A percentile compares a stretch with the other conserved stretches of the same genome.
phyloP scores from a whole-genome alignment of 805 yeast species.

The Kodamaea sagamina region DNA sequence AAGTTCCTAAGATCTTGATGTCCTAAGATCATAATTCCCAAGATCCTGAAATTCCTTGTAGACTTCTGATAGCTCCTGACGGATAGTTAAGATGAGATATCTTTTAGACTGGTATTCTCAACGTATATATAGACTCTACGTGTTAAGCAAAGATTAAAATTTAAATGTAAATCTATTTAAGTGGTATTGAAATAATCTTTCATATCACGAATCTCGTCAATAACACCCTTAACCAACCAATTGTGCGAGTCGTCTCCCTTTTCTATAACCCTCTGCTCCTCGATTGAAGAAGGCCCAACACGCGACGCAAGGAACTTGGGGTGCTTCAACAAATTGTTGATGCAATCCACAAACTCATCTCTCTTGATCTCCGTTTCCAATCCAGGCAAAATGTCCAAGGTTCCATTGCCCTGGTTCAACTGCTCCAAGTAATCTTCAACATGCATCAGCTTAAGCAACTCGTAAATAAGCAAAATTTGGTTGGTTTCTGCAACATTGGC shows the following conservation, averaged over 20 bases:
- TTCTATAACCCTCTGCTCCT: slow-evolving; percentile 62
- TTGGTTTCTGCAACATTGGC: slow-evolving; percentile 43
- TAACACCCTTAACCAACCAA: slow-evolving; percentile 46
- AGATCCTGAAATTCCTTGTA: too few species aligned
- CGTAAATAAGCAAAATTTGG: slow-evolving; percentile 66
- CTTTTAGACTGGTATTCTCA: too few species aligned
- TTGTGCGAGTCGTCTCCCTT: slow-evolving; percentile 37
- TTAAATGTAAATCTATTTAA: not conserved
- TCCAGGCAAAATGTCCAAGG: slow-evolving; percentile 49
- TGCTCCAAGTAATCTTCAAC: slow-evolving; percentile 47
- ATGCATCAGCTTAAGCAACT: slow-evolving; percentile 54
- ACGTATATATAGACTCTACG: slow-evolving; percentile 1
- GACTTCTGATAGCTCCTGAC: too few species aligned
- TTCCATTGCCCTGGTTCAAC: slow-evolving; percentile 7
- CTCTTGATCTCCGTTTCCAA: slow-evolving; percentile 60
- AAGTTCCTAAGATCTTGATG: too few species aligned
- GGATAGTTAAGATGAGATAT: too few species aligned
- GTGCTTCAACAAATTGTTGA: slow-evolving; percentile 77
- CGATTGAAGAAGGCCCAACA: slow-evolving; percentile 60
- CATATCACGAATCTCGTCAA: slow-evolving; percentile 54
- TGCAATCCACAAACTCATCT: slow-evolving; percentile 57
- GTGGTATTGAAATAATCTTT: slow-evolving; percentile 39
- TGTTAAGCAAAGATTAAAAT: not conserved
- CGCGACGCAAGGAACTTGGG: slow-evolving; percentile 80
- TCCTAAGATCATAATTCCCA: too few species aligned